phyloP scores from a whole-genome alignment of 2,329 filamentous ascomycete species.

The Xylariaceae sp. region DNA sequence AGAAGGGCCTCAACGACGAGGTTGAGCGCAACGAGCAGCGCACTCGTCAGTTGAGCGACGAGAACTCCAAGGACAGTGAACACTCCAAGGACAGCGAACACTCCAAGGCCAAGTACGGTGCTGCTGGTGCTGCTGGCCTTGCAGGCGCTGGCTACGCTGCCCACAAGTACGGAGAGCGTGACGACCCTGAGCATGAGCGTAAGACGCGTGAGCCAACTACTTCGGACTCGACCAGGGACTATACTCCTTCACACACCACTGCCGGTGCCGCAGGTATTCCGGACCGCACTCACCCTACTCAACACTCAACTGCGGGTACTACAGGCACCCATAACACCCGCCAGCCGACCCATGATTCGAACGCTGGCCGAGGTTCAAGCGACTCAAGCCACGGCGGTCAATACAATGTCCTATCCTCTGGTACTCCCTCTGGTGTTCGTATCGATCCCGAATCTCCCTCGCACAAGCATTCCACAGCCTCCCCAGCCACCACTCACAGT shows the following conservation, averaged over 20 bases:
- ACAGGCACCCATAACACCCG: background rate
- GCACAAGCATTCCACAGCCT: background rate
- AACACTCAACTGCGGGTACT: too few relatives aligned
- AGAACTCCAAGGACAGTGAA: background rate
- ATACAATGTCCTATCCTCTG: constrained; percentile 18
- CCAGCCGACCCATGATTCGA: constrained; percentile 1
- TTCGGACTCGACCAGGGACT: too few relatives aligned
- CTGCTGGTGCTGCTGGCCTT: constrained; percentile 1
- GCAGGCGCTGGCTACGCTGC: constrained; percentile 4
- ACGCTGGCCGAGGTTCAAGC: background rate
- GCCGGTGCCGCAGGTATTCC: too few relatives aligned
- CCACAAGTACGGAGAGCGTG: constrained; percentile 1
- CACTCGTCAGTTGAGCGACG: background rate
- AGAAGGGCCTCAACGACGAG: background rate
- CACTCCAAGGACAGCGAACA: background rate
- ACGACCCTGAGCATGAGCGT: background rate
- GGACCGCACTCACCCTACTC: too few relatives aligned
- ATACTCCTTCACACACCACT: too few relatives aligned
- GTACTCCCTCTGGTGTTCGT: constrained; percentile 16
- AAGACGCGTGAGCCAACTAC: too few relatives aligned
- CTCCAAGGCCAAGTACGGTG: constrained; percentile 4
- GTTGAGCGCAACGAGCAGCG: background rate
- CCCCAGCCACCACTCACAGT: background rate
- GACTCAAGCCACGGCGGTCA: constrained; percentile 3
- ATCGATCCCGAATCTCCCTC: background rate